A percentile compares a stretch with the other conserved stretches of the same genome.
Evolutionary conservation across 129 eudicot genomes (phyloP).

Genomic region (Arctium lappa): DNA sequence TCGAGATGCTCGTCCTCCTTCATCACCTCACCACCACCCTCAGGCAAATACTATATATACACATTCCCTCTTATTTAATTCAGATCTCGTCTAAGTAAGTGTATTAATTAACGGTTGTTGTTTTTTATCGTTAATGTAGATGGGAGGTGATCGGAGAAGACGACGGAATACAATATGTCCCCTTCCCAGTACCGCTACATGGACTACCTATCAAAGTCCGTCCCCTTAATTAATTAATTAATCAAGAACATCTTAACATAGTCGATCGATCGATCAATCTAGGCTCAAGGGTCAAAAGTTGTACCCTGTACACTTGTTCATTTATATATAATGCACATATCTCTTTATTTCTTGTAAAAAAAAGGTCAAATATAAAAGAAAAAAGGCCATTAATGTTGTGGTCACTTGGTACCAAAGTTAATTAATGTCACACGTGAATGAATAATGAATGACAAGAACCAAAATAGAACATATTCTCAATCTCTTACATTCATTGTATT

Average conservation of each 20-base stretch:
- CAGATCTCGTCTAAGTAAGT: not conserved
- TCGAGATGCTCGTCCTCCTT: conserved; percentile 74
- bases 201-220: conserved; percentile 55
- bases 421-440: conserved; percentile 12
- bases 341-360: conserved; percentile 23
- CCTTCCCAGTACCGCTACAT: conserved; percentile 71
- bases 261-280: not conserved
- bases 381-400: conserved; percentile 14
- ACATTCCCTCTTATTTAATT: not conserved
- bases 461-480: conserved; percentile 14
- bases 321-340: conserved; percentile 3
- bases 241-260: not conserved
- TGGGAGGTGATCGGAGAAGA: conserved; percentile 75
- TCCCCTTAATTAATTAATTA: conserved; percentile 3
- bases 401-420: conserved; percentile 18
- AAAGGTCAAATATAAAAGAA: not conserved
- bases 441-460: conserved; percentile 22
- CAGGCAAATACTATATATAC: conserved; percentile 33
- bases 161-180: conserved; percentile 69
- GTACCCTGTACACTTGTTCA: conserved; percentile 22
- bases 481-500: conserved; percentile 3
- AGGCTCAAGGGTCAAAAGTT: conserved; percentile 10
- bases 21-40: conserved; percentile 76
- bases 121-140: conserved; percentile 28
- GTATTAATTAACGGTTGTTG: not conserved